Evolutionary conservation across 2,329 filamentous ascomycete genomes (phyloP), one percentile per base, ranked within the genome.

Genomic region (Pseudogymnoascus verrucosus): DNA sequence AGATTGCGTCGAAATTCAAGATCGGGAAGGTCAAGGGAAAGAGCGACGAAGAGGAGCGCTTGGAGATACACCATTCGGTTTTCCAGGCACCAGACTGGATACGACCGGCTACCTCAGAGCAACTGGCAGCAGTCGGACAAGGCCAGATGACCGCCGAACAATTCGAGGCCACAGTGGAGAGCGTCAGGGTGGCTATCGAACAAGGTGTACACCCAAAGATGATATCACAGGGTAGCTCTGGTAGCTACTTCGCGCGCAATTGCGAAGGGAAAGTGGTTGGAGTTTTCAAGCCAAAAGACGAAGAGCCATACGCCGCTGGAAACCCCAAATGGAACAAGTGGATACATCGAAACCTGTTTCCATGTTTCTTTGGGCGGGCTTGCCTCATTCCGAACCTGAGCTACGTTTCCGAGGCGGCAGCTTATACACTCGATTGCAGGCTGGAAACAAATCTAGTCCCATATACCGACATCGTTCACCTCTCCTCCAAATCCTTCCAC

Each of bases 271-370:
- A 96, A 78, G 91, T 97, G 14, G 91, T 99, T 3, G 95, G 93
- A 37, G 95, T 99, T 4, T 99, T 99, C 79, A 99, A 99, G 76
- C 95, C 95, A 44, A 99, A 99, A 77, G 95, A 99, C 70, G 95
- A 99, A 78, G 96, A 99, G 76, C 95, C 95, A 0, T 99, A 97
- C 73, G 95, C 95, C 1, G 95, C 91, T 34, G 89, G 91, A 69
- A 99, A 99, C 73, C 95, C 95, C 5, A 99, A 99, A 75, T 98
- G 93, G 93, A 98, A 96, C 70, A 99, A 99, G 77, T 99, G 95
- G 95, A 93, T 99, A 78, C 95, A 99, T 76, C 84, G 95, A 67
- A 99, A 99, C 74, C 75, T 99, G 68, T 98, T 99, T 70, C 95
- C 95, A 7, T 99, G 96, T 78, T 97, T 91, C 76, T 99, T 99